Percentiles rank a stretch among this genome's conserved stretches.
Conservation (phyloP, 352 stramenopile genomes). For the Salisapilia sapeloensis region DNA sequence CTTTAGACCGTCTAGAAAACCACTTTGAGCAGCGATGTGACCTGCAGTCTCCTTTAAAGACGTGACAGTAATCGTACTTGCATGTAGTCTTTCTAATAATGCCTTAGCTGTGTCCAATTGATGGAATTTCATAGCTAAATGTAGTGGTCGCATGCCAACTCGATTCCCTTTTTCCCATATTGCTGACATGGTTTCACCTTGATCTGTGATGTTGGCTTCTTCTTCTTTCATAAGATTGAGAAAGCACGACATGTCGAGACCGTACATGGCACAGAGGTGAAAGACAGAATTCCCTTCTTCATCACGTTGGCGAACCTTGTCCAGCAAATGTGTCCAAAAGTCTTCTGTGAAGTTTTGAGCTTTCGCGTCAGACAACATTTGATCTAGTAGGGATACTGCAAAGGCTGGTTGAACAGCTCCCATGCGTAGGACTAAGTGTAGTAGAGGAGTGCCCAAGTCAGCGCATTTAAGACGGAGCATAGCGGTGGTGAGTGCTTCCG, state of each 20-base stretch:
- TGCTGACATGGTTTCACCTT: too few relatives aligned
- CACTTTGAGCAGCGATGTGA: conserved; percentile 41
- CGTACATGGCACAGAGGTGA: conserved; percentile 53
- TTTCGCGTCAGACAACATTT: conserved; percentile 10
- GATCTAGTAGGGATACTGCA: conserved; percentile 14
- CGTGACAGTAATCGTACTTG: conserved; percentile 25
- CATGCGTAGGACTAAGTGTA: conserved; percentile 50
- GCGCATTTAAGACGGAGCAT: conserved; percentile 51
- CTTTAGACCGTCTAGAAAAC: conserved; percentile 19
- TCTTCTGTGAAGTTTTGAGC: conserved; percentile 8
- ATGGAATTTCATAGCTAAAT: conserved; percentile 51
- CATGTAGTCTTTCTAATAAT: conserved; percentile 17
- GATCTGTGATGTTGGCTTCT: too few relatives aligned
- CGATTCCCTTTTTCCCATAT: conserved; percentile 43
- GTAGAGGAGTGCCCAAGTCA: conserved; percentile 39
- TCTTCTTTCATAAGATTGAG: too few relatives aligned
- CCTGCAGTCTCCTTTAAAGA: conserved; percentile 39
- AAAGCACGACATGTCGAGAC: conserved; percentile 22
- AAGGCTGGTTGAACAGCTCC: conserved; percentile 37
- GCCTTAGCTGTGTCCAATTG: conserved; percentile 7
- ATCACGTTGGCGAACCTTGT: conserved; percentile 29
- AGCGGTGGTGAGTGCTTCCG: conserved; percentile 34
- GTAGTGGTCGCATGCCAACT: conserved; percentile 38
- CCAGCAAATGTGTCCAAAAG: conserved; percentile 25
- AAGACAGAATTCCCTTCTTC: conserved; percentile 69